These are phyloP conservation scores for Mortierella claussenii DNA, from an alignment of 192 early-diverging fungal genomes.

Conservation along the genomic window DNA sequence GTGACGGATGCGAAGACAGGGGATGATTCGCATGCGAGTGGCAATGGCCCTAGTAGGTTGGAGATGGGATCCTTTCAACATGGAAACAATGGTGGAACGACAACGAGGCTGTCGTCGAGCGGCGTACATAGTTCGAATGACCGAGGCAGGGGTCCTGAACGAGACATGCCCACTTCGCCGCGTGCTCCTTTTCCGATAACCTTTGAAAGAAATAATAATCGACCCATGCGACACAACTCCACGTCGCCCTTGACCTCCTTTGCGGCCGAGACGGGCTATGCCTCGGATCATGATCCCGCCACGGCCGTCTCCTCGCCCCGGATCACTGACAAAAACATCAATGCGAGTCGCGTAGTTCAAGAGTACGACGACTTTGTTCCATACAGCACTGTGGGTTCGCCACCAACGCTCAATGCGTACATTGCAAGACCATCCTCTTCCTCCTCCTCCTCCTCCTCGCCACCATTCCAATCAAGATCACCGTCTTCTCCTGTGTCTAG, in stretches of 20 bases:
- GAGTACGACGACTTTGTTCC: conserved; percentile 3
- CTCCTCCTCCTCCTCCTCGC: neutral
- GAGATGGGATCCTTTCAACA: conserved; percentile 31
- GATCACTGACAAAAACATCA: neutral
- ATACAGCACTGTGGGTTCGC: too few relatives aligned
- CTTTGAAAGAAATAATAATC: neutral
- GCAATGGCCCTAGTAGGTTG: conserved; percentile 11
- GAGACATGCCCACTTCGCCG: too few relatives aligned
- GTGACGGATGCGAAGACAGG: conserved; percentile 19
- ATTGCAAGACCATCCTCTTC: too few relatives aligned
- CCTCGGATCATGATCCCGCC: conserved; percentile 23
- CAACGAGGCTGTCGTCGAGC: too few relatives aligned
- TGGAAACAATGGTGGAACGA: neutral
- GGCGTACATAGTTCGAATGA: too few relatives aligned
- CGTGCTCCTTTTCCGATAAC: too few relatives aligned
- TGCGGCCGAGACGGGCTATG: conserved; percentile 19
- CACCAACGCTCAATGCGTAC: too few relatives aligned
- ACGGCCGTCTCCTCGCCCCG: neutral
- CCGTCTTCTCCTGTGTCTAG: too few relatives aligned
- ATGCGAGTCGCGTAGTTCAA: neutral
- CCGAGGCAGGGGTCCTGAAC: neutral
- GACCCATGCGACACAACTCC: conserved; percentile 21
- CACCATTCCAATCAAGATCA: neutral
- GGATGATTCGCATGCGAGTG: neutral
- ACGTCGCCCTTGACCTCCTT: conserved; percentile 35